Conservation (phyloP, 768 basidiomycete genomes). For the Russula brevipes region DNA sequence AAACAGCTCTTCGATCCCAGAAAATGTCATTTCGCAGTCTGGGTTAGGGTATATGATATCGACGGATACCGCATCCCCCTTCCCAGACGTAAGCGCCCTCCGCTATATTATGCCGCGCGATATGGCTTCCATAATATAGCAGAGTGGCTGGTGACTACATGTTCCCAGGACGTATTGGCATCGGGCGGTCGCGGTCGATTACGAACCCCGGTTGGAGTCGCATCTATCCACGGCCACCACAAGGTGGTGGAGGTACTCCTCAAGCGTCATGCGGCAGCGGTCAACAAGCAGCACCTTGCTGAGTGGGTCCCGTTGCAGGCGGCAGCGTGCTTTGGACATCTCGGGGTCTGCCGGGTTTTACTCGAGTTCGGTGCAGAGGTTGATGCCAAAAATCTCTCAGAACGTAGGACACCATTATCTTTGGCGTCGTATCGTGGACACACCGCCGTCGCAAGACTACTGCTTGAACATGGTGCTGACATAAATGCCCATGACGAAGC, state of each 20-base stretch:
- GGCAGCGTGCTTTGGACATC: not conserved
- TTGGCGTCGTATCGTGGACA: not conserved
- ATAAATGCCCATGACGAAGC: no score
- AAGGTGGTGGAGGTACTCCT: not conserved
- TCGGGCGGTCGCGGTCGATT: no score
- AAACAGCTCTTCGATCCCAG: not conserved
- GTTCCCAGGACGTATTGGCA: not conserved
- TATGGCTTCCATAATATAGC: not conserved
- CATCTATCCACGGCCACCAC: not conserved
- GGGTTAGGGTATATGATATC: not conserved
- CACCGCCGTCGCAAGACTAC: not conserved
- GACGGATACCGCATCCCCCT: fast-evolving
- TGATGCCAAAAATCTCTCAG: not conserved
- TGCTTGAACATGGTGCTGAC: not conserved
- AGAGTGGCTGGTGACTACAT: not conserved
- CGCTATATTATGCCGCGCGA: not conserved
- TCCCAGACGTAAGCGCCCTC: not conserved
- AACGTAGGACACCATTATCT: not conserved
- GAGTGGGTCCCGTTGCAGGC: not conserved
- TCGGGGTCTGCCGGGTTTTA: not conserved
- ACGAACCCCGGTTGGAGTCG: not conserved
- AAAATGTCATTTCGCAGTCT: not conserved
- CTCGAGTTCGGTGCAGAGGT: not conserved
- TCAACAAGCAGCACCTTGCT: not conserved
- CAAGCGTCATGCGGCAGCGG: not conserved